A percentile compares a stretch with the other conserved stretches of the same genome.
Evolutionary conservation across 1,139 yeast species (phyloP).

Genomic region (Nakaseomyces bracarensis): DNA sequence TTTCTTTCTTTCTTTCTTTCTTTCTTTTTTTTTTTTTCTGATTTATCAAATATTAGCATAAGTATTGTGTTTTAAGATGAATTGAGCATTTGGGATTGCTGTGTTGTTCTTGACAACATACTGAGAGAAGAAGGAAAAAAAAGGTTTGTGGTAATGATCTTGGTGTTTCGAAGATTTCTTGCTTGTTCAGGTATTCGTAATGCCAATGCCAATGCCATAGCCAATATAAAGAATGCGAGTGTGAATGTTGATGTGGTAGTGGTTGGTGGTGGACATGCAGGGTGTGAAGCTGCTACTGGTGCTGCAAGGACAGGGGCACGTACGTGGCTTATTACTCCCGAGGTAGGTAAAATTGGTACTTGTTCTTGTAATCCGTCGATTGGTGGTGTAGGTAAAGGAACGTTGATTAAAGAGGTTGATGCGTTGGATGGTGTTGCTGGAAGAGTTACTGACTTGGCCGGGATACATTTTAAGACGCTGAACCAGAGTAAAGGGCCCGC

Average conservation of each 20-base stretch:
- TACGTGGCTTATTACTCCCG: constrained; percentile 76
- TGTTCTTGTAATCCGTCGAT: constrained; percentile 96
- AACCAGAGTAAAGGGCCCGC: constrained; percentile 93
- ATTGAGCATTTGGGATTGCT: too few relatives aligned
- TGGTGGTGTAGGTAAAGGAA: constrained; percentile 99
- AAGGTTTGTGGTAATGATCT: too few relatives aligned
- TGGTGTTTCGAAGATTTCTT: too few relatives aligned
- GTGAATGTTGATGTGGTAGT: constrained; percentile 71
- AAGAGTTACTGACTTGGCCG: constrained; percentile 79
- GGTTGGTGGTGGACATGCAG: constrained; percentile 98
- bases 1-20: too few relatives aligned
- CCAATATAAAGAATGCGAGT: too few relatives aligned
- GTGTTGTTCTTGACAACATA: too few relatives aligned
- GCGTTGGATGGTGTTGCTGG: constrained; percentile 93
- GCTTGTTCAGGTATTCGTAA: not conserved
- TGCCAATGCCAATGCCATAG: too few relatives aligned
- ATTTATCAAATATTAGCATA: too few relatives aligned
- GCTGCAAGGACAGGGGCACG: constrained; percentile 73
- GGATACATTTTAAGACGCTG: constrained; percentile 81
- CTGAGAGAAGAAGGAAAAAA: too few relatives aligned
- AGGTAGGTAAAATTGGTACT: constrained; percentile 68
- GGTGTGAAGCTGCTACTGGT: constrained; percentile 95
- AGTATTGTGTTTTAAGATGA: too few relatives aligned
- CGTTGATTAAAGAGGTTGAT: constrained; percentile 83
- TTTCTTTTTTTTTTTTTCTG: too few relatives aligned